Evolutionary conservation across 306 rosid genomes (phyloP).

Genomic region (Abrus precatorius): DNA sequence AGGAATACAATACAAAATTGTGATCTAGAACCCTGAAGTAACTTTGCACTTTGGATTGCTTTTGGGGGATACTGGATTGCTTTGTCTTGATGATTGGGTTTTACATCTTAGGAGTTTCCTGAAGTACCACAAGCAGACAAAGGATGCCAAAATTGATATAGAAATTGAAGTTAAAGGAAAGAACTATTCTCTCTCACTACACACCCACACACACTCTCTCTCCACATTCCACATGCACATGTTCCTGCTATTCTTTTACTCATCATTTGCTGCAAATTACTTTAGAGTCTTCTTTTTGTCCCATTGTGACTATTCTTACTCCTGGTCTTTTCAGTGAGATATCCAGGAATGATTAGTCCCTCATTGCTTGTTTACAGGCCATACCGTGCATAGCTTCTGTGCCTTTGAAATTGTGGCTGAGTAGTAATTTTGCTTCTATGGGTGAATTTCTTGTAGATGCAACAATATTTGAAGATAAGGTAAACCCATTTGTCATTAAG

Average conservation of each 20-base stretch:
- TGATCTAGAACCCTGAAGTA: slow-evolving; percentile 45
- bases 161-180: slow-evolving; percentile 48
- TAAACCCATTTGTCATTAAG: slow-evolving; percentile 53
- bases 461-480: slow-evolving; percentile 66
- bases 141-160: slow-evolving; percentile 49
- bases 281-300: slow-evolving; percentile 62
- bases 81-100: slow-evolving; percentile 57
- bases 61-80: slow-evolving; percentile 28
- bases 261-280: slow-evolving; percentile 49
- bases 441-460: slow-evolving; percentile 71
- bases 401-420: slow-evolving; percentile 45
- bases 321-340: slow-evolving; percentile 62
- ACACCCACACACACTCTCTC: background rate
- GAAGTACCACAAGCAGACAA: slow-evolving; percentile 66
- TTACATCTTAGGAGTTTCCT: slow-evolving; percentile 63
- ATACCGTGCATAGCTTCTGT: slow-evolving; percentile 35
- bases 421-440: slow-evolving; percentile 48
- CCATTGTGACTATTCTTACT: slow-evolving; percentile 51
- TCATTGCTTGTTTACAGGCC: slow-evolving; percentile 44
- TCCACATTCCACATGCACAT: slow-evolving; percentile 56
- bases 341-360: slow-evolving; percentile 50
- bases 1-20: slow-evolving; percentile 38
- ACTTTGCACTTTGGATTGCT: slow-evolving; percentile 48
- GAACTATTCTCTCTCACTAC: slow-evolving; percentile 30
- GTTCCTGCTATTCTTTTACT: slow-evolving; percentile 43